A percentile compares a stretch with the other conserved stretches of the same genome.
Conservation (phyloP, 2,329 filamentous ascomycete genomes). For the Hymenoscyphus fructigenus region DNA sequence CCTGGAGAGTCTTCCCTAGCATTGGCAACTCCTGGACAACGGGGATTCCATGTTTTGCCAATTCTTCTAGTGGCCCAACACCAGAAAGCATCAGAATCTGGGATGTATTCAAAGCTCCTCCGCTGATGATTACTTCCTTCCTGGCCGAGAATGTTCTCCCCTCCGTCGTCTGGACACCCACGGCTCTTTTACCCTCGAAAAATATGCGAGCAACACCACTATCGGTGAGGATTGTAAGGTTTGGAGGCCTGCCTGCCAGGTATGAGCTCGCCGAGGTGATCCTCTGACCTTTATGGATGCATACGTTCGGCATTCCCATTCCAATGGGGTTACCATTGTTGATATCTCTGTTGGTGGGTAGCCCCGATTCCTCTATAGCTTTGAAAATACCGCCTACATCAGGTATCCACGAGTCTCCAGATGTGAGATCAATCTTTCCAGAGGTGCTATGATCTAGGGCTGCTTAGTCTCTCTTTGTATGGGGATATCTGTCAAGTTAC, state of each 20-base stretch:
- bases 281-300: conserved; percentile 47
- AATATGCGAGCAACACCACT: conserved; percentile 49
- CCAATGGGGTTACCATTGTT: conserved; percentile 53
- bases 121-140: conserved; percentile 48
- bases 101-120: conserved; percentile 46
- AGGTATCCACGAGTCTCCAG: conserved; percentile 49
- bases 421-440: conserved; percentile 50
- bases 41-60: conserved; percentile 46
- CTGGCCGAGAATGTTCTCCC: conserved; percentile 37
- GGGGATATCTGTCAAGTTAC: neutral
- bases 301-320: conserved; percentile 50
- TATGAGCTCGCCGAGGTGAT: conserved; percentile 52
- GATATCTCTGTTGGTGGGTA: conserved; percentile 43
- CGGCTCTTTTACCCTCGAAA: conserved; percentile 45
- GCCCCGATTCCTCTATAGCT: conserved; percentile 48
- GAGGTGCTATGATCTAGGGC: conserved; percentile 47
- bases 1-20: conserved; percentile 61
- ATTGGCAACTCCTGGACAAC: conserved; percentile 59
- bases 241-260: conserved; percentile 44
- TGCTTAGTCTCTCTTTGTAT: neutral
- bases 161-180: conserved; percentile 45
- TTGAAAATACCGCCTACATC: conserved; percentile 48
- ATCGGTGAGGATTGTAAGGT: conserved; percentile 52
- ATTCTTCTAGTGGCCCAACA: conserved; percentile 43
- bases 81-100: conserved; percentile 47